Evolutionary conservation across 129 eudicot genomes (phyloP).

Genomic region (Flaveria linearis): DNA sequence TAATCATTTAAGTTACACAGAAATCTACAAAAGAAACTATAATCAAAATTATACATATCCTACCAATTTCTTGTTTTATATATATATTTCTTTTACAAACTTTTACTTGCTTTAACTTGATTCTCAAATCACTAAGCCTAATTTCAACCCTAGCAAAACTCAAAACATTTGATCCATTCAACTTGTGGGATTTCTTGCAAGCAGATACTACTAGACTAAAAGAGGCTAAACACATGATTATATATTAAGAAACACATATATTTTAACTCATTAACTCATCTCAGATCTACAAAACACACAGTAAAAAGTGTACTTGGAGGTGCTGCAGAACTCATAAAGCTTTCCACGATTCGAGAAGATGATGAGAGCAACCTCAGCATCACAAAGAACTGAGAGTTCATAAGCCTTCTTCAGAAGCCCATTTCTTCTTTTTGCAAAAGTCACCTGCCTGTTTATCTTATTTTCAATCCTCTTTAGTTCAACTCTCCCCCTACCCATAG

Average conservation of each 20-base stretch:
- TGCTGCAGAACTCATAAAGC: slow-evolving; percentile 72
- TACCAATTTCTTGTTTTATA: not conserved
- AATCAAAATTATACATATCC: not conserved
- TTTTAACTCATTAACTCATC: not conserved
- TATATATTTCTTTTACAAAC: not conserved
- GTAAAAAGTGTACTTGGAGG: slow-evolving; percentile 54
- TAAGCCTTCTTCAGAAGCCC: slow-evolving; percentile 66
- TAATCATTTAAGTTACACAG: not conserved
- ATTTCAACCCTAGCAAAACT: slow-evolving; percentile 8
- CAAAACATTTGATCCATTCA: not conserved
- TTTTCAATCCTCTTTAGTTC: slow-evolving; percentile 55
- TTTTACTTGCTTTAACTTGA: not conserved
- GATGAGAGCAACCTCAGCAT: slow-evolving; percentile 85
- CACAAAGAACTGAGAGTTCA: slow-evolving; percentile 88
- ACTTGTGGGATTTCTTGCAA: not conserved
- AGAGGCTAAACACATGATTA: not conserved
- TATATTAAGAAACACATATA: slow-evolving; percentile 16
- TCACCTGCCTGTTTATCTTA: slow-evolving; percentile 54
- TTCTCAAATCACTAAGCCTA: not conserved
- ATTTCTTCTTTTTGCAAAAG: slow-evolving; percentile 50
- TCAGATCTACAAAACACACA: slow-evolving; percentile 31
- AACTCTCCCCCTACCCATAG: slow-evolving; percentile 57
- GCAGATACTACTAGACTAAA: slow-evolving; percentile 1
- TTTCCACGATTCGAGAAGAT: slow-evolving; percentile 69
- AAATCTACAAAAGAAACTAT: not conserved